Evolutionary conservation across 805 yeast species (phyloP).

Genomic region (Tetrapisispora nanseiensis): DNA sequence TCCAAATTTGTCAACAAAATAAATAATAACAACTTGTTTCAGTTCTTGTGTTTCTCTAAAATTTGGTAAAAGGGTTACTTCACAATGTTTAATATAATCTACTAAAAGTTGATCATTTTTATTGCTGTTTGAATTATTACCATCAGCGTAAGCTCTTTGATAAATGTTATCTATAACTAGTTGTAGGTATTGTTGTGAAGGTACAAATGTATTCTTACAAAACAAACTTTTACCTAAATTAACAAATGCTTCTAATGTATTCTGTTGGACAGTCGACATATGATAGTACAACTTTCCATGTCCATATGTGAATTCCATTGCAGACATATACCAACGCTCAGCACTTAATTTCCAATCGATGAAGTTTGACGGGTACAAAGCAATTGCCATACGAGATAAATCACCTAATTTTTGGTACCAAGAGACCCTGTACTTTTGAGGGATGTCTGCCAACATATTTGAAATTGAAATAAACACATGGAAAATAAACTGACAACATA

Average conservation of each 20-base stretch:
- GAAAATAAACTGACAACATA: constrained; percentile 63
- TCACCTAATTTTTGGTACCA: constrained; percentile 88
- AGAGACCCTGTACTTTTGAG: constrained; percentile 28
- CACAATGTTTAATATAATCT: constrained; percentile 44
- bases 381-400: constrained; percentile 79
- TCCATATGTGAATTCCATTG: constrained; percentile 66
- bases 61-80: constrained; percentile 53
- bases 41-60: constrained; percentile 45
- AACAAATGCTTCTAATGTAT: constrained; percentile 60
- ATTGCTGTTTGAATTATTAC: constrained; percentile 12
- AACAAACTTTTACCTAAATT: constrained; percentile 71
- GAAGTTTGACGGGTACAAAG: constrained; percentile 65
- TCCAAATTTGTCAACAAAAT: constrained; percentile 55
- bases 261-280: constrained; percentile 76
- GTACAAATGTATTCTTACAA: constrained; percentile 76
- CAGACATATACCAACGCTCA: constrained; percentile 71
- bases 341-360: constrained; percentile 82
- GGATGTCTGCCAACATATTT: constrained; percentile 32
- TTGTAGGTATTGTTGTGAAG: constrained; percentile 67
- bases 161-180: constrained; percentile 71
- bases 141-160: constrained; percentile 40
- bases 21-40: constrained; percentile 51
- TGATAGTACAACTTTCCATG: constrained; percentile 83
- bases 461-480: constrained; percentile 52
- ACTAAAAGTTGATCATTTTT: constrained; percentile 15